These are phyloP conservation scores for Kodamaea leandrae DNA, from an alignment of 805 yeast species.

Conservation along the genomic window DNA sequence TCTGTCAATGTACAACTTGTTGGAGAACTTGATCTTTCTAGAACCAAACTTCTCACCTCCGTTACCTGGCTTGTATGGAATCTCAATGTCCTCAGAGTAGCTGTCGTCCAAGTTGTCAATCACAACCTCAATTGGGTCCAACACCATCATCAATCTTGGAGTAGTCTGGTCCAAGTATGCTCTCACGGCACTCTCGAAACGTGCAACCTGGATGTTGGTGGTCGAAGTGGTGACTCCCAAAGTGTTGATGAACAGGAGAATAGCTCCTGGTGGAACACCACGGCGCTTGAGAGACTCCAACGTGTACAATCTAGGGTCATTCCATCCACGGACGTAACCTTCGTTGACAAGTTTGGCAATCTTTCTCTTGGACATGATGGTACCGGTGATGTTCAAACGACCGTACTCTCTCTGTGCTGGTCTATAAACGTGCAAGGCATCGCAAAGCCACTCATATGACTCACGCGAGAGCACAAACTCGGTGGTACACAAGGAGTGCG, in stretches of 20 bases:
- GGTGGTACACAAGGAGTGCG: constrained; percentile 94
- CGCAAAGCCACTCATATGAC: constrained; percentile 98
- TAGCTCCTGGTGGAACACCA: constrained; percentile 99
- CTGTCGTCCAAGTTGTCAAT: constrained; percentile 79
- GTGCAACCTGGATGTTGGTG: constrained; percentile 82
- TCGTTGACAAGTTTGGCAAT: constrained; percentile 89
- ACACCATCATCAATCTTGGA: constrained; percentile 91
- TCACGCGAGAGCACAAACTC: constrained; percentile 91
- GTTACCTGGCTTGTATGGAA: constrained; percentile 89
- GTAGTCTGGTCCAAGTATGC: constrained; percentile 83
- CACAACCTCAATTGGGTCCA: constrained; percentile 80
- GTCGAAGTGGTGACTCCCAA: constrained; percentile 95
- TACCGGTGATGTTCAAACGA: constrained; percentile 90
- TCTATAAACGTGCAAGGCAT: constrained; percentile 88
- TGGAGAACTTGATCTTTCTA: constrained; percentile 71
- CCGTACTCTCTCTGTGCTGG: constrained; percentile 99
- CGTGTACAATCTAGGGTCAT: constrained; percentile 95
- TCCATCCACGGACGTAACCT: constrained; percentile 89
- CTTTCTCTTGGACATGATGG: constrained; percentile 92
- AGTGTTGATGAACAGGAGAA: constrained; percentile 86
- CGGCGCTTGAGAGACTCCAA: constrained; percentile 93
- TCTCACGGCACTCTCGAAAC: constrained; percentile 90
- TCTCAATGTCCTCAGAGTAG: constrained; percentile 62
- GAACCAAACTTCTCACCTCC: constrained; percentile 54
- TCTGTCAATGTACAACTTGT: constrained; percentile 79